Evolutionary conservation across 768 basidiomycete genomes (phyloP).

Genomic region (Cyclocybe cylindracea): DNA sequence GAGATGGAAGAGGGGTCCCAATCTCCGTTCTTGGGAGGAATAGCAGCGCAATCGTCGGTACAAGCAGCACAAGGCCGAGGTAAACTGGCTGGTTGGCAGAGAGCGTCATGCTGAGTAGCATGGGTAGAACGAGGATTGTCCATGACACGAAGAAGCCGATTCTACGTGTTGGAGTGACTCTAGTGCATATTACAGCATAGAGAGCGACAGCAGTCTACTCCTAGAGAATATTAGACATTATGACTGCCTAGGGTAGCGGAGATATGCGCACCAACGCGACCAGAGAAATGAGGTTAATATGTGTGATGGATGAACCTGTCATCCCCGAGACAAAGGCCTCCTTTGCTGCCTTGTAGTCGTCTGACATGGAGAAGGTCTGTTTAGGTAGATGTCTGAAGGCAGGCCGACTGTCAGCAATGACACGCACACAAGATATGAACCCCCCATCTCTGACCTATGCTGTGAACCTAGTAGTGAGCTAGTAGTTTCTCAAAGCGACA

Average conservation of each 20-base stretch:
- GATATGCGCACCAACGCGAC: constrained; percentile 31
- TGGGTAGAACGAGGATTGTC: constrained; percentile 67
- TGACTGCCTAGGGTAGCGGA: neutral
- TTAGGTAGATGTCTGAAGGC: neutral
- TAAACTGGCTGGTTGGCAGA: constrained; percentile 59
- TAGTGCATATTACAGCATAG: constrained; percentile 59
- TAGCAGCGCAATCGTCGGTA: constrained; percentile 46
- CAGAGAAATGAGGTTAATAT: constrained; percentile 68
- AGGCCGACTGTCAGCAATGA: too few relatives aligned
- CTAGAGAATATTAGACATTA: neutral
- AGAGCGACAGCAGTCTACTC: constrained; percentile 70
- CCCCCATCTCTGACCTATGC: too few relatives aligned
- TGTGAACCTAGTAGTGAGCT: too few relatives aligned
- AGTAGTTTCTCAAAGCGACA: too few relatives aligned
- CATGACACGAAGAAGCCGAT: constrained; percentile 55
- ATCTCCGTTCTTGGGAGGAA: constrained; percentile 40
- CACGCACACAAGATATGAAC: too few relatives aligned
- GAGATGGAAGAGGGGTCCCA: constrained; percentile 57
- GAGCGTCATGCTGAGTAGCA: constrained; percentile 81
- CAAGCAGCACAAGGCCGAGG: constrained; percentile 50
- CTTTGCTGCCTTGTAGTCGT: constrained; percentile 72
- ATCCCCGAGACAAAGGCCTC: constrained; percentile 80
- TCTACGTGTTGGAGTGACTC: constrained; percentile 37
- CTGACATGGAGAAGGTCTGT: constrained; percentile 2
- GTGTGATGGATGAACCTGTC: constrained; percentile 63